Percentiles rank a stretch among this genome's conserved stretches.
phyloP scores from a whole-genome alignment of 495 filamentous ascomycete species.

The Apodospora peruviana region DNA sequence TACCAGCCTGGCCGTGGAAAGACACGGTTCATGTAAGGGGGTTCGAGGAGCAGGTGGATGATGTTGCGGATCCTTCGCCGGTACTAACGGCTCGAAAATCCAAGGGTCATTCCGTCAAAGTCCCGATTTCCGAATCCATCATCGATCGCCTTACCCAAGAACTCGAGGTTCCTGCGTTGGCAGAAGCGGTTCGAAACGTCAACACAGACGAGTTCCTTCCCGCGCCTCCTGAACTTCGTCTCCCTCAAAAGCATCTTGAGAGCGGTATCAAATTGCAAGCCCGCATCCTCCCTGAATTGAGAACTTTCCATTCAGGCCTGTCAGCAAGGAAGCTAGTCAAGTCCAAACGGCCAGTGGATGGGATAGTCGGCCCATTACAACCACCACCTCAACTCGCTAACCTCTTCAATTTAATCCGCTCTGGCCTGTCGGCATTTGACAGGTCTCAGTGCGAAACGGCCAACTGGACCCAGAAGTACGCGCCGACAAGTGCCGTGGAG shows the following conservation, averaged over 20 bases:
- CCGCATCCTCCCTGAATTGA: constrained; percentile 32
- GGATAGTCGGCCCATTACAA: constrained; percentile 13
- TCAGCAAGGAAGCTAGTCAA: constrained; percentile 8
- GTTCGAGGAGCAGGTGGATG: constrained; percentile 7
- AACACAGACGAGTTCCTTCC: constrained; percentile 34
- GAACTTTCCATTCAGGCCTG: constrained; percentile 4
- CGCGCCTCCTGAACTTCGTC: constrained; percentile 34
- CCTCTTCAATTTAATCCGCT: constrained; percentile 54
- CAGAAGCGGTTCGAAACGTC: constrained; percentile 20
- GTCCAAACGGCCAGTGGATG: constrained; percentile 8
- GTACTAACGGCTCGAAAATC: constrained; percentile 35
- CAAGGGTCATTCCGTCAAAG: constrained; percentile 41
- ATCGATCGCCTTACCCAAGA: constrained; percentile 25
- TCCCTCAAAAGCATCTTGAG: constrained; percentile 45
- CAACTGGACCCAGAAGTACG: constrained; percentile 83
- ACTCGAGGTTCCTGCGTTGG: constrained; percentile 24
- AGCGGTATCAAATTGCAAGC: constrained; percentile 42
- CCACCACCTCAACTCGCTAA: constrained; percentile 55
- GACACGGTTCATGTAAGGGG: constrained; percentile 57
- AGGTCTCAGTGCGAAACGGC: constrained; percentile 63
- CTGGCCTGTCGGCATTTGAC: constrained; percentile 73
- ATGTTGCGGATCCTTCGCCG: background rate
- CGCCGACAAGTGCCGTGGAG: constrained; percentile 60
- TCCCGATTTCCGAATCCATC: constrained; percentile 41
- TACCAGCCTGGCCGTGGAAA: constrained; percentile 66